Conservation (phyloP, 345 rosid genomes). For the Euclidium syriacum region DNA sequence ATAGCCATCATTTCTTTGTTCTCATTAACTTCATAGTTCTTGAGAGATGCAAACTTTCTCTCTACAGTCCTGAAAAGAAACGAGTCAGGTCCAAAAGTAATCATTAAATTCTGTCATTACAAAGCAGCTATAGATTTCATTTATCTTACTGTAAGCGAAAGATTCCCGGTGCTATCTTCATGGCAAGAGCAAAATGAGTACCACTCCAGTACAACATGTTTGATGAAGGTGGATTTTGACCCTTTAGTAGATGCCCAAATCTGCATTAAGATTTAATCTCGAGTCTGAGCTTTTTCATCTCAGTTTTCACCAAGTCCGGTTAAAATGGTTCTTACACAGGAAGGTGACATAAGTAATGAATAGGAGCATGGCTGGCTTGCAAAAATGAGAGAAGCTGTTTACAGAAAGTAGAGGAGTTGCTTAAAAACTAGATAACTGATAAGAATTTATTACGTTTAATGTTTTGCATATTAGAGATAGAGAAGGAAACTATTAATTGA, state of each 20-base stretch:
- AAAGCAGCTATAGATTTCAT: neutral
- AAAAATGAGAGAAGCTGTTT: no score
- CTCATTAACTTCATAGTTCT: slow-evolving; percentile 71
- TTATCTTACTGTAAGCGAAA: slow-evolving; percentile 65
- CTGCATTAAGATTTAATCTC: slow-evolving; percentile 27
- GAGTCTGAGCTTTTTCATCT: neutral
- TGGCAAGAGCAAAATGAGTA: slow-evolving; percentile 38
- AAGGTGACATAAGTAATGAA: no score
- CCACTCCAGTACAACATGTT: slow-evolving; percentile 54
- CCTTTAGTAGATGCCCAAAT: slow-evolving; percentile 71
- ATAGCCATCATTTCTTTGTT: no score
- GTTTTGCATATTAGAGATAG: no score
- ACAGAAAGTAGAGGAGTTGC: no score
- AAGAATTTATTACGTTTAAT: no score
- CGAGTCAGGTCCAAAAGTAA: neutral
- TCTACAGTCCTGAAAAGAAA: slow-evolving; percentile 65
- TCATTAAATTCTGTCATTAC: neutral
- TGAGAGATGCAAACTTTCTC: slow-evolving; percentile 66
- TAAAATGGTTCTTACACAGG: slow-evolving; percentile 41
- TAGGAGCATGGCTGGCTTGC: no score
- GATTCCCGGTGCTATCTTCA: slow-evolving; percentile 69
- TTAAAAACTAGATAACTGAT: no score
- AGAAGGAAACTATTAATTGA: no score
- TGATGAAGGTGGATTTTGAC: slow-evolving; percentile 75
- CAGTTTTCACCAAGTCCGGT: neutral